Evolutionary conservation across 345 rosid genomes (phyloP), one percentile per base, ranked within the genome.

Genomic region (Stellera chamaejasme): DNA sequence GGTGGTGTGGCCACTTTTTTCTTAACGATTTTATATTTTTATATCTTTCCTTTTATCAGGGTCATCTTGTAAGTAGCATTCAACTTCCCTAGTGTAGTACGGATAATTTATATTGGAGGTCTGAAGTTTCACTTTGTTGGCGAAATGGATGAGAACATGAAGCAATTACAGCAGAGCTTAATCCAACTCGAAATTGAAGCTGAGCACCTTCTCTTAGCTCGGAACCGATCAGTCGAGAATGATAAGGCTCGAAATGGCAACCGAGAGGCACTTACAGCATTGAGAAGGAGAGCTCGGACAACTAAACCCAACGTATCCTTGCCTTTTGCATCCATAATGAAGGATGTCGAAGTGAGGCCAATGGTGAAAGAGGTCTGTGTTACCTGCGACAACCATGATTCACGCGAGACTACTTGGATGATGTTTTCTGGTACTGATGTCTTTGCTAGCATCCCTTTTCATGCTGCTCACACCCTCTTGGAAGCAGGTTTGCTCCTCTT

Each of bases 351-450:
- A 55, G 72, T 74, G 3, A 70, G 72, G 74, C 71, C 88, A 16
- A 57, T 83, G 79, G 88, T 90, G 67, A 80, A 75, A 63, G 93
- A 87, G 79, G 80, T 88, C 36, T 90, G 96, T 58, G 54, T 80
- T 36, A 81, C 89, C 1, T 94, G 95, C 55, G 97, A 93, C 45
- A 72, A 70, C 39, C 93, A 90, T 55, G 81, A 85, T 62, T 52
- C 84, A 1, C 71, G 66, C 61, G 95, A 90, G 73, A 72, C 46
- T 19, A 87, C 83, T 0, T 90, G 96, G 97, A 85, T 87, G 90
- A 71, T 82, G 80, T 77, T 85, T 32, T 87, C 85, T 1, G 92
- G 95, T 56, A 64, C 86, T 52, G 97, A 90, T 67, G 66, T 79
- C 51, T 90, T 94, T 63, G 81, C 87, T 6, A 73, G 79, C 12